These are phyloP conservation scores for Dalechampia spathulata DNA, from an alignment of 441 rosid species.

Conservation along the genomic window DNA sequence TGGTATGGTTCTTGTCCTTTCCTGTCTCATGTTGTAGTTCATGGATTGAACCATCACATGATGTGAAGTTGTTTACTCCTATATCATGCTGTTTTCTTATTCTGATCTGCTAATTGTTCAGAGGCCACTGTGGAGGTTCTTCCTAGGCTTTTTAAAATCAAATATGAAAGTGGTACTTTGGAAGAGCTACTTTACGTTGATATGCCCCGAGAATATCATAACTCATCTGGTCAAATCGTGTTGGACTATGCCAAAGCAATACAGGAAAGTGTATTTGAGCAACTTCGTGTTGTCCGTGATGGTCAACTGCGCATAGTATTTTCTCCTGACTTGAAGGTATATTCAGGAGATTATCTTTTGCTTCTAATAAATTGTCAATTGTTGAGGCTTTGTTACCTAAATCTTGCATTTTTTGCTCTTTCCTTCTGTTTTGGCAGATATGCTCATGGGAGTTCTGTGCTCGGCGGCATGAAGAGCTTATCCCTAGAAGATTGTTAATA, in stretches of 20 bases:
- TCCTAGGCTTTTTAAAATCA: conserved; percentile 95
- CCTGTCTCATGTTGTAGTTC: not conserved
- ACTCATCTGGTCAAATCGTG: conserved; percentile 90
- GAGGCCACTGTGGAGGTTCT: conserved; percentile 99
- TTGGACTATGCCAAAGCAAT: conserved; percentile 96
- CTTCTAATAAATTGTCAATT: not conserved
- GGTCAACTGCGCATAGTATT: conserved; percentile 94
- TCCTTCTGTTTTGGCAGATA: conserved; percentile 44
- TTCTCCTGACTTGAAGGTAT: conserved; percentile 89
- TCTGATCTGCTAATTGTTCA: conserved; percentile 28
- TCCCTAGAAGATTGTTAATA: conserved; percentile 80
- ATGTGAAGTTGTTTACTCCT: not conserved
- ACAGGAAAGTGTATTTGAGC: conserved; percentile 98
- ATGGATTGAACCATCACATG: not conserved
- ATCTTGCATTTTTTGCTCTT: not conserved
- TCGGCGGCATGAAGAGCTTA: conserved; percentile 95
- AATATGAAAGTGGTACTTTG: conserved; percentile 95
- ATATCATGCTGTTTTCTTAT: conserved; percentile 7
- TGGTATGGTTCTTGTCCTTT: conserved; percentile 45
- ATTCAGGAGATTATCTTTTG: conserved; percentile 1
- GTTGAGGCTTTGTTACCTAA: conserved; percentile 6
- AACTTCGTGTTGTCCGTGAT: conserved; percentile 97
- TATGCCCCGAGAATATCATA: conserved; percentile 95
- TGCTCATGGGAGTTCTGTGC: conserved; percentile 99
- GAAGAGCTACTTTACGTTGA: conserved; percentile 96